A percentile compares a stretch with the other conserved stretches of the same genome.
Conservation (phyloP, 768 basidiomycete species). For the Suillus alpinus region DNA sequence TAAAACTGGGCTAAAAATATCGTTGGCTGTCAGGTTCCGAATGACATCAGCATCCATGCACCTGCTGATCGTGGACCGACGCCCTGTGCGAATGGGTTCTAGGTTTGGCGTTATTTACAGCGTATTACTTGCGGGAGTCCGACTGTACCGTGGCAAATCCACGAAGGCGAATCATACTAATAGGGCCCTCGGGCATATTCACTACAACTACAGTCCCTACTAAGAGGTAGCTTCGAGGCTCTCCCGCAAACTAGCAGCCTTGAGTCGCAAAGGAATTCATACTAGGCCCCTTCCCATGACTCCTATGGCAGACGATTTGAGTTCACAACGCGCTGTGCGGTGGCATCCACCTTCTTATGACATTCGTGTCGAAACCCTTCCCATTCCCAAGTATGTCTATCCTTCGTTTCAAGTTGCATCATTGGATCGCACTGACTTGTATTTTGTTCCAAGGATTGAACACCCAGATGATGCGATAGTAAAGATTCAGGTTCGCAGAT, state of each 20-base stretch:
- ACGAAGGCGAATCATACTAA: no score
- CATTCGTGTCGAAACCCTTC: conserved; percentile 63
- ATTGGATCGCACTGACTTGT: neutral
- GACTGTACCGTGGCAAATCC: no score
- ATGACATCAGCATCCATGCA: no score
- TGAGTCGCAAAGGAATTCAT: neutral
- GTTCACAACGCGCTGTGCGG: conserved; percentile 43
- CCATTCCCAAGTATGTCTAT: conserved; percentile 51
- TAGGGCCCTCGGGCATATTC: no score
- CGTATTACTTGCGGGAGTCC: no score
- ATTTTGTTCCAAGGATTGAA: conserved; percentile 45
- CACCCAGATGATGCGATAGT: conserved; percentile 78
- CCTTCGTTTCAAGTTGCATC: neutral
- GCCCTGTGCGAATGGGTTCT: no score
- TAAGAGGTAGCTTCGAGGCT: neutral
- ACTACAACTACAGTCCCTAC: neutral
- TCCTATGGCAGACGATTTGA: conserved; percentile 5
- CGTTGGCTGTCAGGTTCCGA: no score
- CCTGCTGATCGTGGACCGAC: no score
- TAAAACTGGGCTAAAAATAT: no score
- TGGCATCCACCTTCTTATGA: conserved; percentile 70
- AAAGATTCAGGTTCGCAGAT: conserved; percentile 56
- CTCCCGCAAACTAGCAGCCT: neutral
- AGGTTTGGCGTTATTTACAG: no score
- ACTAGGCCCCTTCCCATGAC: neutral